phyloP scores from a whole-genome alignment of 148 eudicot species.

The Polygonum aviculare region DNA sequence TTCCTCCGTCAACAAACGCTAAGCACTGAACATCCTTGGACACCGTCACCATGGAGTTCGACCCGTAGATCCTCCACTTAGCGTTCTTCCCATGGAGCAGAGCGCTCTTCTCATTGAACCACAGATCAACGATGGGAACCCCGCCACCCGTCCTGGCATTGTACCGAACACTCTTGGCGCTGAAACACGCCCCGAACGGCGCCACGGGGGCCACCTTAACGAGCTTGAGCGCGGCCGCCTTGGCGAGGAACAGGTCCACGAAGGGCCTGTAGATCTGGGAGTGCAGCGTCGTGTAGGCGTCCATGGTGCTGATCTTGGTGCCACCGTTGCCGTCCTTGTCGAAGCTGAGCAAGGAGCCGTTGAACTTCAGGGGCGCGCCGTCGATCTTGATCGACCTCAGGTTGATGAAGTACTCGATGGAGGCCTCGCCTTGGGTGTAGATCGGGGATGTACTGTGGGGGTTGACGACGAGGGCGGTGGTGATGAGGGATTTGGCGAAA shows the following conservation, averaged over 20 bases:
- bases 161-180: conserved; percentile 18
- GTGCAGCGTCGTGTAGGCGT: conserved; percentile 28
- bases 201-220: conserved; percentile 20
- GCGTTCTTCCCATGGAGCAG: conserved; percentile 12
- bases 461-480: conserved; percentile 10
- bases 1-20: conserved; percentile 17
- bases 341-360: neutral
- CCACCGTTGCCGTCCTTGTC: conserved; percentile 9
- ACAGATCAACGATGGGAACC: conserved; percentile 25
- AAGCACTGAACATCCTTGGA: conserved; percentile 26
- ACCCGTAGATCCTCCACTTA: conserved; percentile 38
- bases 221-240: conserved; percentile 21
- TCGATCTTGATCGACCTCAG: conserved; percentile 9
- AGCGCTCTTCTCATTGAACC: conserved; percentile 22
- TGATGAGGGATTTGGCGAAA: conserved; percentile 1
- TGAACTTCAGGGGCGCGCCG: neutral
- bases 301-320: conserved; percentile 18
- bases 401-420: conserved; percentile 14
- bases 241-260: conserved; percentile 12
- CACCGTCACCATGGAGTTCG: conserved; percentile 40
- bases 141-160: conserved; percentile 17
- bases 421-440: neutral
- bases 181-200: conserved; percentile 32
- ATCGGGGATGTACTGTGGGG: conserved; percentile 13
- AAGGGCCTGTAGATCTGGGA: conserved; percentile 27